A percentile compares a stretch with the other conserved stretches of the same genome.
phyloP scores from a whole-genome alignment of 805 yeast genomes.

The Zygosaccharomyces lentus region DNA sequence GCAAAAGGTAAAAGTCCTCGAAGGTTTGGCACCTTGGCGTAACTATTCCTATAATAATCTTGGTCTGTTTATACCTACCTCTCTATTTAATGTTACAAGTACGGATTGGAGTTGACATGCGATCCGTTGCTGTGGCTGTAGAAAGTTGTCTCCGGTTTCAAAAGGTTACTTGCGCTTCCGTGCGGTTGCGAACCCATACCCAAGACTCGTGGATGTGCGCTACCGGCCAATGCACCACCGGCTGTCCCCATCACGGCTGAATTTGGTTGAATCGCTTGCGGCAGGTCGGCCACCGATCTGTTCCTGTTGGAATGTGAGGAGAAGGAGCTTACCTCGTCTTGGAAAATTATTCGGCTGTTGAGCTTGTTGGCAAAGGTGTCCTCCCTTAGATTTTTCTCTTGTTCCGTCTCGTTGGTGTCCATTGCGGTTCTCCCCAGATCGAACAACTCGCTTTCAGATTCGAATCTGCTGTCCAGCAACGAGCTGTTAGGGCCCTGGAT shows the following conservation, averaged over 20 bases:
- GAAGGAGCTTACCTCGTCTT: conserved; percentile 19
- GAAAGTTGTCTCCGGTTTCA: conserved; percentile 33
- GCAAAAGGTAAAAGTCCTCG: too few species aligned
- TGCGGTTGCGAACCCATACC: conserved; percentile 12
- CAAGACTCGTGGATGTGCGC: conserved; percentile 18
- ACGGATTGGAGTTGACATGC: conserved; percentile 15
- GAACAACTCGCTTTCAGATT: conserved; percentile 32
- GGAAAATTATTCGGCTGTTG: conserved; percentile 15
- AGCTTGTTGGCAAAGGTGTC: conserved; percentile 18
- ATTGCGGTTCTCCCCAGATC: conserved; percentile 37
- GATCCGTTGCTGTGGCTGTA: conserved; percentile 16
- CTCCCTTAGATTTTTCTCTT: conserved; percentile 26
- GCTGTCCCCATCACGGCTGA: conserved; percentile 28
- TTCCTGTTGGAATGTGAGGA: conserved; percentile 12
- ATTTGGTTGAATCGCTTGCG: conserved; percentile 26
- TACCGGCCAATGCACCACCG: conserved; percentile 8
- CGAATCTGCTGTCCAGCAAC: conserved; percentile 21
- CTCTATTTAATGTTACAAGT: conserved; percentile 5
- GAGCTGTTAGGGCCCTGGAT: conserved; percentile 37
- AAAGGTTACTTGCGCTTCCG: conserved; percentile 17
- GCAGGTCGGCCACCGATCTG: conserved; percentile 5
- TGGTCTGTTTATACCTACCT: background rate
- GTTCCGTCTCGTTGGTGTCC: conserved; percentile 35
- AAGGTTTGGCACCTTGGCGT: too few species aligned
- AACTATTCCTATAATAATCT: too few species aligned